Conservation (phyloP, 768 basidiomycete species). For the Lepiota venenata region DNA sequence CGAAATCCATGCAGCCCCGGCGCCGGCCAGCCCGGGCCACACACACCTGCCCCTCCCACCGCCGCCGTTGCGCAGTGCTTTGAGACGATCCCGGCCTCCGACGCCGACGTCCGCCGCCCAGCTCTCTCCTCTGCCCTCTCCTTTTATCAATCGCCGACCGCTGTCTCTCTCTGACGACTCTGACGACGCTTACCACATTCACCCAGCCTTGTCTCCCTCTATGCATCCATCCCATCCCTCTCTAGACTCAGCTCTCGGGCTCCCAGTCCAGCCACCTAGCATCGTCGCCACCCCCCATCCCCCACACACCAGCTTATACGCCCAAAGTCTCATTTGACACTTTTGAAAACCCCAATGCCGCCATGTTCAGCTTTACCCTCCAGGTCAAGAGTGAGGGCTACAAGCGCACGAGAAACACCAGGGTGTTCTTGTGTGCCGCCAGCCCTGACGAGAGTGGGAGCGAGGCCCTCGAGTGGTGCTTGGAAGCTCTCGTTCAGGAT, state of each 20-base stretch:
- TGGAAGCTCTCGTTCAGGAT: conserved; percentile 79
- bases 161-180: conserved; percentile 7
- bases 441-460: conserved; percentile 85
- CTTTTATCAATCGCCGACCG: conserved; percentile 9
- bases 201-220: neutral
- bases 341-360: conserved; percentile 75
- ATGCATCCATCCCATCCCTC: neutral
- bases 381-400: conserved; percentile 85
- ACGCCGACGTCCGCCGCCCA: conserved; percentile 11
- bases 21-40: conserved; percentile 12
- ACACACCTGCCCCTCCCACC: conserved; percentile 15
- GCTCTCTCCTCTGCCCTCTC: conserved; percentile 11
- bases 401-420: conserved; percentile 65
- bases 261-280: conserved; percentile 13
- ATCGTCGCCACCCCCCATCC: conserved; percentile 13
- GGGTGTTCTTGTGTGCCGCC: conserved; percentile 88
- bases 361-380: conserved; percentile 87
- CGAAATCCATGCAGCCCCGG: neutral
- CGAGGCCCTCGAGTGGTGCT: conserved; percentile 90
- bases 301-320: conserved; percentile 38
- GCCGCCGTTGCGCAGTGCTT: conserved; percentile 15
- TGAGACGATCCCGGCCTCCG: conserved; percentile 13
- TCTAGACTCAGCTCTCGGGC: neutral
- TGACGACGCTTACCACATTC: conserved; percentile 4
- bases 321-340: conserved; percentile 86